phyloP scores from a whole-genome alignment of 305 asterid genomes.

The Rubia balearica region DNA sequence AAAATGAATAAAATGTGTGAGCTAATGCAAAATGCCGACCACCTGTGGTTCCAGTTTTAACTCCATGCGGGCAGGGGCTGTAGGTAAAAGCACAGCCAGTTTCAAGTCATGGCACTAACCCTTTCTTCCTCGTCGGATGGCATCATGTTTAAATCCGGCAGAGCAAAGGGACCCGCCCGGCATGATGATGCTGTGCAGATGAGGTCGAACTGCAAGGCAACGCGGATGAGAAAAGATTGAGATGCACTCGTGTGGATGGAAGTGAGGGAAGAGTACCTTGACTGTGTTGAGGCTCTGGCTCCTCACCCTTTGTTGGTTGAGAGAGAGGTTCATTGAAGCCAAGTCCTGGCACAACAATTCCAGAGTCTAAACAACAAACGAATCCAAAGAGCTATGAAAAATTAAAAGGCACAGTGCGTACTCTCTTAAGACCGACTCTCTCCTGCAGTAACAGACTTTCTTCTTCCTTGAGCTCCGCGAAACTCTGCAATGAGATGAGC shows the following conservation, averaged over 20 bases:
- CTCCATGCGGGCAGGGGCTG: too few relatives aligned
- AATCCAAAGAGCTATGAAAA: neutral
- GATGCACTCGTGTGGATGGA: neutral
- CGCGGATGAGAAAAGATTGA: too few relatives aligned
- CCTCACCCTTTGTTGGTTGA: conserved; percentile 22
- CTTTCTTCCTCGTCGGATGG: conserved; percentile 29
- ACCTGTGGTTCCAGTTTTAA: too few relatives aligned
- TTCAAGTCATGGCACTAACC: conserved; percentile 12
- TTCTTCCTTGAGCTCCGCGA: conserved; percentile 30
- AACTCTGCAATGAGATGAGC: conserved; percentile 12
- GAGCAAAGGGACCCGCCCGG: conserved; percentile 14
- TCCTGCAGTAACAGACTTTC: conserved; percentile 27
- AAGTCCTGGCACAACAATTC: conserved; percentile 21
- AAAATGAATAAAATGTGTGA: neutral
- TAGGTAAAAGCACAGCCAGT: neutral
- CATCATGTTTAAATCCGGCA: conserved; percentile 34
- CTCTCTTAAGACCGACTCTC: neutral
- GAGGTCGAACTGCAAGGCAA: conserved; percentile 24
- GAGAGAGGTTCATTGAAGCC: conserved; percentile 19
- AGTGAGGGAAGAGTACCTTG: conserved; percentile 19
- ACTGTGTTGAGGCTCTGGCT: conserved; percentile 29
- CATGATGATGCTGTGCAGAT: neutral
- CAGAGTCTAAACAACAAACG: neutral
- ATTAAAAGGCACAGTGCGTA: too few relatives aligned
- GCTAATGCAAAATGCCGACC: neutral